These are phyloP conservation scores for Trypanosoma brucei DNA, from an alignment of 208 protist species.

Conservation along the genomic window DNA sequence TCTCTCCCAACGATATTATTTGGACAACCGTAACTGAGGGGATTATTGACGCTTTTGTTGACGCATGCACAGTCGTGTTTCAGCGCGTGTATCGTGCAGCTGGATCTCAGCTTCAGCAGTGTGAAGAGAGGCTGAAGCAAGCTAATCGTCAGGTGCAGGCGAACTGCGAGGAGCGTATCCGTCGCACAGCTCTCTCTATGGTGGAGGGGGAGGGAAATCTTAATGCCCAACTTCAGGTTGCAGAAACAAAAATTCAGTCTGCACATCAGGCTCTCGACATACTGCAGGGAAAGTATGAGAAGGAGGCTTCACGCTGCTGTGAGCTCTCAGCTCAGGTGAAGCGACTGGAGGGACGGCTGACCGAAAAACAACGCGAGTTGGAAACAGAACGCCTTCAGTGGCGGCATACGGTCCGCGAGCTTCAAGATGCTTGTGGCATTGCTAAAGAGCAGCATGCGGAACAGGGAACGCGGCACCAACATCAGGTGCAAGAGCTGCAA, in stretches of 20 bases:
- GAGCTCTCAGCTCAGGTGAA: conserved; percentile 10
- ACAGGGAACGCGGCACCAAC: conserved; percentile 7
- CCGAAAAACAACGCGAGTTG: conserved; percentile 8
- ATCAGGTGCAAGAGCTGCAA: conserved; percentile 17
- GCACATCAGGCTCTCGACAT: conserved; percentile 1
- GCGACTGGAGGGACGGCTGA: conserved; percentile 14
- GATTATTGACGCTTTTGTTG: conserved; percentile 20
- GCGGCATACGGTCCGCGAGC: conserved; percentile 7
- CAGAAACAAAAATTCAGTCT: neutral
- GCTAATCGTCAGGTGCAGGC: neutral
- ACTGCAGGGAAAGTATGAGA: neutral
- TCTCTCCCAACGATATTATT: neutral
- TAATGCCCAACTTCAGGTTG: conserved; percentile 1
- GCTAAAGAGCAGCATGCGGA: conserved; percentile 3
- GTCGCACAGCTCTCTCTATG: neutral
- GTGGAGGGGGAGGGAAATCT: neutral
- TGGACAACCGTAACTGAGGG: conserved; percentile 5
- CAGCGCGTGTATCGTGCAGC: conserved; percentile 4
- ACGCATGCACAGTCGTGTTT: conserved; percentile 15
- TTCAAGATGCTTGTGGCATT: conserved; percentile 6
- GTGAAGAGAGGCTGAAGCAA: conserved; percentile 7
- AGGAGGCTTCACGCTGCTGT: conserved; percentile 1
- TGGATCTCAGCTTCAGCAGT: conserved; percentile 2
- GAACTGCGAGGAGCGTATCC: conserved; percentile 6
- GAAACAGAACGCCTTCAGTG: conserved; percentile 21